A percentile compares a stretch with the other conserved stretches of the same genome.
Evolutionary conservation across 1,284 basidiomycete genomes (phyloP).

Genomic region (Heterobasidion annosum): DNA sequence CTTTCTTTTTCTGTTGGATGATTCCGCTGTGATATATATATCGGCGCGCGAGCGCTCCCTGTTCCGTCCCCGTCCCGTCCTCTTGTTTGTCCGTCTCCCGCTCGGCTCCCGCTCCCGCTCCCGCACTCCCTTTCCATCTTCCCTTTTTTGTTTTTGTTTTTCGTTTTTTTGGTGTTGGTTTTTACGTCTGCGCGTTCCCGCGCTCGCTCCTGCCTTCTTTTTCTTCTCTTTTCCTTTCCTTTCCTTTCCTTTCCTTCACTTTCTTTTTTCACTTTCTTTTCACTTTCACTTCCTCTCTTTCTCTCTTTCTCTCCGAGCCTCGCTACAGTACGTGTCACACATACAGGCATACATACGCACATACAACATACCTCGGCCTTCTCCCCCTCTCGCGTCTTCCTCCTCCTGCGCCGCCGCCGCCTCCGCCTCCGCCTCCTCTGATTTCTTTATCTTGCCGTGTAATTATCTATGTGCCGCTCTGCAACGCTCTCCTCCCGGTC

Average conservation of each 20-base stretch:
- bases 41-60: neutral
- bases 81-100: neutral
- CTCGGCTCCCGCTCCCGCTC: neutral
- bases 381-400: no score
- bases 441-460: neutral
- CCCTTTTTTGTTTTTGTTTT: no score
- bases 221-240: no score
- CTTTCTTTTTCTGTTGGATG: neutral
- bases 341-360: neutral
- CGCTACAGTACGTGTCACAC: neutral
- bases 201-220: no score
- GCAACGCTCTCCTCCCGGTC: no score
- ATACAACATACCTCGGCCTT: neutral
- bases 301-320: neutral
- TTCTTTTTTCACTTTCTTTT: neutral
- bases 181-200: no score
- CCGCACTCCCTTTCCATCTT: neutral
- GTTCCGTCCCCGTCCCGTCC: neutral
- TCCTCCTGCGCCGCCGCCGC: no score
- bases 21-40: neutral
- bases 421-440: no score
- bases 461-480: neutral
- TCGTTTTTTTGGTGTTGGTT: no score
- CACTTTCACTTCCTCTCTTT: neutral
- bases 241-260: neutral